These are phyloP conservation scores for Annulohypoxylon moriforme DNA, from an alignment of 495 filamentous ascomycete genomes.

Conservation along the genomic window DNA sequence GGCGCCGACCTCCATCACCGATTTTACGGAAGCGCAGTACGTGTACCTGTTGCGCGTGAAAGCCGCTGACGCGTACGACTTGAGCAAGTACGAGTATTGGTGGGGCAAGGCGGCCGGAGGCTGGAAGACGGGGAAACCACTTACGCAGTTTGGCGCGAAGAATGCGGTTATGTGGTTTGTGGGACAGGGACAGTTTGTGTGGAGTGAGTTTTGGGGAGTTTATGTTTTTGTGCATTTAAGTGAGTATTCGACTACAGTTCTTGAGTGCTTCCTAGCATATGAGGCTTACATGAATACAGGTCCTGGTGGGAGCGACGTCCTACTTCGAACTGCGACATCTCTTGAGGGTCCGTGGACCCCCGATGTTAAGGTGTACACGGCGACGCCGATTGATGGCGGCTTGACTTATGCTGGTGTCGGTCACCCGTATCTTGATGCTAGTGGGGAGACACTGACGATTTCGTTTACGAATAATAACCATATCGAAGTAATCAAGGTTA, in stretches of 20 bases:
- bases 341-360: constrained; percentile 53
- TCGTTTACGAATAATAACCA: constrained; percentile 52
- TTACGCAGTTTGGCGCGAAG: constrained; percentile 42
- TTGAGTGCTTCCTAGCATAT: too few relatives aligned
- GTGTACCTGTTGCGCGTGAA: constrained; percentile 52
- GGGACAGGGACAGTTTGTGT: constrained; percentile 50
- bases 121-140: constrained; percentile 44
- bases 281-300: constrained; percentile 2
- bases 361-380: constrained; percentile 48
- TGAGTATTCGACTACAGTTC: constrained; percentile 23
- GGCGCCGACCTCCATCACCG: constrained; percentile 44
- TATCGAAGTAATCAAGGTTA: constrained; percentile 48
- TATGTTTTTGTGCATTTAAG: constrained; percentile 51
- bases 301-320: constrained; percentile 31
- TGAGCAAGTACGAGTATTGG: constrained; percentile 53
- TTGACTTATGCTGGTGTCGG: constrained; percentile 51
- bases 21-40: constrained; percentile 40
- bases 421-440: constrained; percentile 49
- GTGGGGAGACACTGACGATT: constrained; percentile 45
- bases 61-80: constrained; percentile 49
- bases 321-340: constrained; percentile 44
- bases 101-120: constrained; percentile 46
- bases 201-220: constrained; percentile 45
- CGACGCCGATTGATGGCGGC: constrained; percentile 43
- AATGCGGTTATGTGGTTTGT: constrained; percentile 50